These are phyloP conservation scores for Fusarium praegraminearum DNA, from an alignment of 2,329 filamentous ascomycete genomes.

Conservation along the genomic window DNA sequence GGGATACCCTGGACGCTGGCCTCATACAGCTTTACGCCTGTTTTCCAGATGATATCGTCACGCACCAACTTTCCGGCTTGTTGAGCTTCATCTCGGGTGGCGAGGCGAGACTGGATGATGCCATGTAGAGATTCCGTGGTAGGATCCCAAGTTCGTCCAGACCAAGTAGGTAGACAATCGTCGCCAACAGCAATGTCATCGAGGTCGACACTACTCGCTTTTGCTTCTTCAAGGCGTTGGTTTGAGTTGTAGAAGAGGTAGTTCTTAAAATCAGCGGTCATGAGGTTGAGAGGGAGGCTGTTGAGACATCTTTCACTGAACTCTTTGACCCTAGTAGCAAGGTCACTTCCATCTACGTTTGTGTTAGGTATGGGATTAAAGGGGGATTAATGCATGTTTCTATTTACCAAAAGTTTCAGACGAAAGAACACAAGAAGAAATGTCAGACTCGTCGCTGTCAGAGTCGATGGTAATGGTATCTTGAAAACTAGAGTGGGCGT, in stretches of 20 bases:
- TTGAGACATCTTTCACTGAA: conserved; percentile 33
- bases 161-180: conserved; percentile 51
- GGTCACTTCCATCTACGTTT: background rate
- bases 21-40: conserved; percentile 44
- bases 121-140: conserved; percentile 41
- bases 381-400: background rate
- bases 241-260: conserved; percentile 43
- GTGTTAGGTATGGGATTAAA: background rate
- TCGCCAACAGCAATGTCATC: conserved; percentile 43
- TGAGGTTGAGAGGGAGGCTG: conserved; percentile 38
- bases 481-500: background rate
- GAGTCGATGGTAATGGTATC: background rate
- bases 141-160: conserved; percentile 44
- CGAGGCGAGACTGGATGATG: conserved; percentile 44
- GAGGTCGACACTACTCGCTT: conserved; percentile 21
- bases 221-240: conserved; percentile 42
- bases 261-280: conserved; percentile 38
- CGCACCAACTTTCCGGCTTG: conserved; percentile 39
- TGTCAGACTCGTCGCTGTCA: background rate
- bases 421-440: background rate
- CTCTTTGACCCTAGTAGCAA: background rate
- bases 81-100: conserved; percentile 28
- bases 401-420: background rate
- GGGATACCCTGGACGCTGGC: conserved; percentile 42
- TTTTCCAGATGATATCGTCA: conserved; percentile 44